Evolutionary conservation across 306 rosid species (phyloP).

Genomic region (Macrotyloma uniflorum): DNA sequence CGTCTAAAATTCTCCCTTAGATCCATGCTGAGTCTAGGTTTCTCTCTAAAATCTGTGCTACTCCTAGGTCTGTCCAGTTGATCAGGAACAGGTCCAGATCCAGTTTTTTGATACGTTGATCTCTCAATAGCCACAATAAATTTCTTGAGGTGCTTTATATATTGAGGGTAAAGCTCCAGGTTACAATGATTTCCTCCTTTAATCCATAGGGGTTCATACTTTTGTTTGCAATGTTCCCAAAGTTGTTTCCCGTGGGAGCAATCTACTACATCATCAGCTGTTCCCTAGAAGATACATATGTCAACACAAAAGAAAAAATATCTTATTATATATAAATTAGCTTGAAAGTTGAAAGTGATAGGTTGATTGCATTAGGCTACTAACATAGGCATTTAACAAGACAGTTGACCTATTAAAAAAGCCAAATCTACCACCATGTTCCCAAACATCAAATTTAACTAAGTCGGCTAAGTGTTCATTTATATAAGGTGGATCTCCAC

Average conservation of each 20-base stretch:
- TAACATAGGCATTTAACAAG: background rate
- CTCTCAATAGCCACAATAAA: constrained; percentile 68
- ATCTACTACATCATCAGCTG: constrained; percentile 83
- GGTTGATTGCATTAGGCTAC: constrained; percentile 2
- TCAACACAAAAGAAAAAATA: constrained; percentile 36
- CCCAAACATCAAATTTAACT: constrained; percentile 1
- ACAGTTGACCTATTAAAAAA: background rate
- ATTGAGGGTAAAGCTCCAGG: constrained; percentile 87
- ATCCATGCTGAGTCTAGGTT: constrained; percentile 68
- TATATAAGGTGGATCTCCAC: constrained; percentile 8
- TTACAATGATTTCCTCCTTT: constrained; percentile 95
- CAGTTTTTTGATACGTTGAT: constrained; percentile 48
- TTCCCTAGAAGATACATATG: constrained; percentile 62
- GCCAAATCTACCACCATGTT: background rate
- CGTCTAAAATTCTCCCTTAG: constrained; percentile 59
- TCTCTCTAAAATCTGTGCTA: constrained; percentile 82
- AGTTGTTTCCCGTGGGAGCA: constrained; percentile 98
- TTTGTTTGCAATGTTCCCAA: constrained; percentile 91
- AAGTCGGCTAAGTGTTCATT: constrained; percentile 7
- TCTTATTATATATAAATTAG: constrained; percentile 24
- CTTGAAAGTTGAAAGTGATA: constrained; percentile 39
- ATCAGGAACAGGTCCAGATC: constrained; percentile 46
- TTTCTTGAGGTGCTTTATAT: constrained; percentile 89
- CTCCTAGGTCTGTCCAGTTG: constrained; percentile 68
- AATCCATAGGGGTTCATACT: constrained; percentile 96